Conservation (phyloP, 1,284 basidiomycete genomes). For the Fomitopsis betulina region DNA sequence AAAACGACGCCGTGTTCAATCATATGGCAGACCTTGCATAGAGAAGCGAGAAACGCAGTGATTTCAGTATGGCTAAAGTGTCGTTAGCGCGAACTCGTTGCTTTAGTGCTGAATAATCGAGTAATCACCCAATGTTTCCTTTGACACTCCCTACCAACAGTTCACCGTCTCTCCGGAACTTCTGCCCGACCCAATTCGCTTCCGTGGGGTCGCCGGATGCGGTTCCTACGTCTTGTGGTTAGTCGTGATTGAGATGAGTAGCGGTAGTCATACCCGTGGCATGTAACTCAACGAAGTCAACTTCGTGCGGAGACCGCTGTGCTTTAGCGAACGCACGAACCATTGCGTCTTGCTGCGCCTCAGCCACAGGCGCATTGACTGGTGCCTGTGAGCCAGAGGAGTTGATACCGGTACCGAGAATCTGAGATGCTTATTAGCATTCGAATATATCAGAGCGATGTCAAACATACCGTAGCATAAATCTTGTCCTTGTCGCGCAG, state of each 20-base stretch:
- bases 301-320: slow-evolving; percentile 30
- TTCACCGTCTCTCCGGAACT: slow-evolving; percentile 27
- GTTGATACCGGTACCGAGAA: slow-evolving; percentile 37
- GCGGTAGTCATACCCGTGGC: slow-evolving; percentile 33
- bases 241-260: too few relatives aligned
- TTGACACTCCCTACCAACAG: slow-evolving; percentile 41
- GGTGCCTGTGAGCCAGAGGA: slow-evolving; percentile 34
- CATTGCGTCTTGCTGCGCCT: slow-evolving; percentile 33
- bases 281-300: slow-evolving; percentile 45
- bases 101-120: slow-evolving; percentile 4
- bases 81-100: slow-evolving; percentile 16
- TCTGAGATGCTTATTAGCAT: slow-evolving; percentile 18
- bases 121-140: slow-evolving; percentile 40
- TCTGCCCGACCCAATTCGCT: slow-evolving; percentile 41
- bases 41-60: slow-evolving; percentile 38
- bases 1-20: slow-evolving; percentile 33
- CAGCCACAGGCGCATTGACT: slow-evolving; percentile 33
- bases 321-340: slow-evolving; percentile 25
- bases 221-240: slow-evolving; percentile 27
- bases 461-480: slow-evolving; percentile 18
- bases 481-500: slow-evolving; percentile 23
- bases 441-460: background rate
- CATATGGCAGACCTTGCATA: slow-evolving; percentile 38
- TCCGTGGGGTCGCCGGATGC: slow-evolving; percentile 45
- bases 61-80: slow-evolving; percentile 38